A percentile compares a stretch with the other conserved stretches of the same genome.
Conservation (phyloP, 768 basidiomycete genomes). For the Asterophora parasitica region DNA sequence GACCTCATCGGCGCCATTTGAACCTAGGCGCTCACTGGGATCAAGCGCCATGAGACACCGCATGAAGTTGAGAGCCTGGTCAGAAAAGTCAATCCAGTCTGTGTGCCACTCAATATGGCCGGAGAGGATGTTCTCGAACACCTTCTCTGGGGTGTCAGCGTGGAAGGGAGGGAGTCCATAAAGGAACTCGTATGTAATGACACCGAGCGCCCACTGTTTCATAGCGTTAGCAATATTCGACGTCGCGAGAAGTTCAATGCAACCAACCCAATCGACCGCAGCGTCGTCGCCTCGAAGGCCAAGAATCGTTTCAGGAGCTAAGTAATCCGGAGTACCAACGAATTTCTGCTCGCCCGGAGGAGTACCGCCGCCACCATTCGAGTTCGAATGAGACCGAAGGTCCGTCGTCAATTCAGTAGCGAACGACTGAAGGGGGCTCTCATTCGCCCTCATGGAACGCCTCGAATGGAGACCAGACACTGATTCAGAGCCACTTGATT, state of each 20-base stretch:
- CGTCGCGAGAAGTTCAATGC: not conserved
- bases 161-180: conserved; percentile 98
- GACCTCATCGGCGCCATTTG: conserved; percentile 86
- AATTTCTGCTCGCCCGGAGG: conserved; percentile 89
- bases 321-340: conserved; percentile 96
- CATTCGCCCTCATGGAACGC: conserved; percentile 43
- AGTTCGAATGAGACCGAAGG: conserved; percentile 70
- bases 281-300: conserved; percentile 94
- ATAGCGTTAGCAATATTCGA: conserved; percentile 11
- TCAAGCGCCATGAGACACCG: conserved; percentile 78
- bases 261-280: conserved; percentile 91
- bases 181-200: conserved; percentile 96
- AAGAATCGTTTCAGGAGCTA: conserved; percentile 93
- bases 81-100: conserved; percentile 82
- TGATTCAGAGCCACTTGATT: conserved; percentile 84
- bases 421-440: conserved; percentile 84
- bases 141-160: conserved; percentile 93
- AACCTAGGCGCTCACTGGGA: conserved; percentile 75
- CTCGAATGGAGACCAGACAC: conserved; percentile 50
- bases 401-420: conserved; percentile 82
- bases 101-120: conserved; percentile 95
- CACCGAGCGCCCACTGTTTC: conserved; percentile 92
- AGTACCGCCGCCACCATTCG: conserved; percentile 53
- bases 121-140: conserved; percentile 97
- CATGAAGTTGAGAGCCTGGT: conserved; percentile 89